A percentile compares a stretch with the other conserved stretches of the same genome.
These are phyloP conservation scores for Gynostemma pentaphyllum DNA, from an alignment of 306 rosid genomes.

Conservation along the genomic window DNA sequence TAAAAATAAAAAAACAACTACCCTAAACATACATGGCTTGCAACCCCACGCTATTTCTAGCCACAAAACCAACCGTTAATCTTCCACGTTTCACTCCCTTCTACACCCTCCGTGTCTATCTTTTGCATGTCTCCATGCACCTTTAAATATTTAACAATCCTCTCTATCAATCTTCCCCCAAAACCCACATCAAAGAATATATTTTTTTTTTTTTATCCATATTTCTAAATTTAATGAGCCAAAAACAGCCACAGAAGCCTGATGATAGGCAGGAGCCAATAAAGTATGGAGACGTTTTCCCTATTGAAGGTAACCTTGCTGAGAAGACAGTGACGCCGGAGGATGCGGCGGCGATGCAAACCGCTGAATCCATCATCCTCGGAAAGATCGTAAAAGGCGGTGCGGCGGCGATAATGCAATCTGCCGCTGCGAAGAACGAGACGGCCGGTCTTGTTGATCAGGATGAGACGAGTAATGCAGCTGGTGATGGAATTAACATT, in stretches of 20 bases:
- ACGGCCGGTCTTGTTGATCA: constrained; percentile 25
- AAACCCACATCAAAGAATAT: no score
- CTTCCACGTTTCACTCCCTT: constrained; percentile 2
- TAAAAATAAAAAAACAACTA: no score
- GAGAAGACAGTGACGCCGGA: constrained; percentile 25
- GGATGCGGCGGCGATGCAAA: constrained; percentile 34
- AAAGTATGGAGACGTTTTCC: constrained; percentile 35
- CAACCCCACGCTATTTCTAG: no score
- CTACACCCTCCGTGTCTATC: no score
- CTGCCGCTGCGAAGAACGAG: constrained; percentile 32
- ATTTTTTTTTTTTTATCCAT: no score
- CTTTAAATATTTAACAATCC: no score
- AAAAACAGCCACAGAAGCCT: constrained; percentile 28
- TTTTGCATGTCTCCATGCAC: no score
- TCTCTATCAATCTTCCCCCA: no score
- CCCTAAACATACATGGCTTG: no score
- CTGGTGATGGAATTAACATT: constrained; percentile 9
- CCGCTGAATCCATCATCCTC: constrained; percentile 25
- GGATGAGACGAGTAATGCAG: background rate
- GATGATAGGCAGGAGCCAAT: constrained; percentile 16
- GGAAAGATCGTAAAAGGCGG: constrained; percentile 33
- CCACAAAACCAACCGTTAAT: background rate
- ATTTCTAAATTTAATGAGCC: no score
- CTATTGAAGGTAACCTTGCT: constrained; percentile 27
- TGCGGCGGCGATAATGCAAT: constrained; percentile 27